These are phyloP conservation scores for Aspergillus fijiensis DNA, from an alignment of 2,329 filamentous ascomycete genomes.

Conservation along the genomic window DNA sequence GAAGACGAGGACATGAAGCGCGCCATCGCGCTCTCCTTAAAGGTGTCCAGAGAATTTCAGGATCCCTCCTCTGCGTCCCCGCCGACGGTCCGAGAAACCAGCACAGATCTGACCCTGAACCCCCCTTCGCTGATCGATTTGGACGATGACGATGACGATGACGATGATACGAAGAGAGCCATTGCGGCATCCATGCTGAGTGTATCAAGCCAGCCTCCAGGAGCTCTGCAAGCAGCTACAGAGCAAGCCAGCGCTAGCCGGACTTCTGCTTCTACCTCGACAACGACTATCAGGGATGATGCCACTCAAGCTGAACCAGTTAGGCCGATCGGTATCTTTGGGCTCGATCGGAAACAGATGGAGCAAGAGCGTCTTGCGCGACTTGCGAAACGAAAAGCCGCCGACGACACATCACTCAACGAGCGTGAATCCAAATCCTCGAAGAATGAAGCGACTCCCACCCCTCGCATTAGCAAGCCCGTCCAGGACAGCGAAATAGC, in stretches of 20 bases:
- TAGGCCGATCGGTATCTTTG: slow-evolving; percentile 42
- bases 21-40: slow-evolving; percentile 37
- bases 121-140: background rate
- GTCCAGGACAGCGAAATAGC: too few species aligned
- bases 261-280: background rate
- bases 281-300: background rate
- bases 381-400: slow-evolving; percentile 58
- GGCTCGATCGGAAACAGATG: slow-evolving; percentile 77
- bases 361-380: slow-evolving; percentile 78
- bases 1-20: slow-evolving; percentile 35
- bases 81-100: background rate
- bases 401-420: slow-evolving; percentile 32
- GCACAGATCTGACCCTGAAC: background rate
- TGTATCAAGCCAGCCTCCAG: background rate
- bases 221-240: background rate
- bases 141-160: background rate
- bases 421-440: slow-evolving; percentile 26
- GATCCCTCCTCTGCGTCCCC: background rate
- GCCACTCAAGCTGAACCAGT: background rate
- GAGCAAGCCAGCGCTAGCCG: background rate
- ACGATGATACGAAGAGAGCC: background rate
- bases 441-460: slow-evolving; percentile 14
- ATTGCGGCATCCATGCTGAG: background rate
- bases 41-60: slow-evolving; percentile 20
- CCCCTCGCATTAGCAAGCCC: background rate